These are phyloP conservation scores for Dalbergia oliveri DNA, from an alignment of 306 rosid species.

Conservation along the genomic window DNA sequence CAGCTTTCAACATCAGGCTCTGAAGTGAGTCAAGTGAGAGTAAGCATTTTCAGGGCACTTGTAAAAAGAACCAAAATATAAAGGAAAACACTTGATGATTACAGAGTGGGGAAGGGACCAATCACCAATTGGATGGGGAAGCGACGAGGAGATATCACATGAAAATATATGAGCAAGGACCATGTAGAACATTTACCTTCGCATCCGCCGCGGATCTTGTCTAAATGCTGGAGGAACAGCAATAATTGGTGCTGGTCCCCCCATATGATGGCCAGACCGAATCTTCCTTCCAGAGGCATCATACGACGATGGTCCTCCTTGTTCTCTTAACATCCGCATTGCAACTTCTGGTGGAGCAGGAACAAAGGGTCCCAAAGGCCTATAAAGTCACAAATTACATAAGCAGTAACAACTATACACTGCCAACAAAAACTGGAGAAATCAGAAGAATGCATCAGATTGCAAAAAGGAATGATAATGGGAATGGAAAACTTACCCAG, in stretches of 20 bases:
- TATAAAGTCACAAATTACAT: constrained; percentile 52
- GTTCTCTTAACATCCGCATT: constrained; percentile 97
- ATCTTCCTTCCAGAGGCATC: constrained; percentile 82
- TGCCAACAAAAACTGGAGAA: not conserved
- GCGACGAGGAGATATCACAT: constrained; percentile 4
- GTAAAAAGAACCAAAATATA: constrained; percentile 1
- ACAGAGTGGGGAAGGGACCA: not conserved
- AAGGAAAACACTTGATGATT: constrained; percentile 1
- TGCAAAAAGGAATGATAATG: constrained; percentile 7
- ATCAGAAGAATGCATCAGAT: constrained; percentile 15
- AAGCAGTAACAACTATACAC: constrained; percentile 4
- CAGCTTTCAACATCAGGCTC: not conserved
- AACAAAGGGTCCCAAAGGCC: constrained; percentile 98
- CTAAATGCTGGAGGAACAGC: constrained; percentile 81
- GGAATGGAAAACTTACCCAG: constrained; percentile 74
- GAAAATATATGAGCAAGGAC: constrained; percentile 17
- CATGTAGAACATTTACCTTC: constrained; percentile 68
- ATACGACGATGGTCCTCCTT: constrained; percentile 91
- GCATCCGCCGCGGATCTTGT: constrained; percentile 91
- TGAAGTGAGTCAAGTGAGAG: not conserved
- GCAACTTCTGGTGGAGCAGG: constrained; percentile 99
- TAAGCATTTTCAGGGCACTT: constrained; percentile 12
- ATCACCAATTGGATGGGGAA: not conserved
- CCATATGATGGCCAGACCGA: constrained; percentile 75
- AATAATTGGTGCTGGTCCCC: constrained; percentile 85